These are phyloP conservation scores for Aphanomyces invadans DNA, from an alignment of 352 stramenopile species.

Conservation along the genomic window DNA sequence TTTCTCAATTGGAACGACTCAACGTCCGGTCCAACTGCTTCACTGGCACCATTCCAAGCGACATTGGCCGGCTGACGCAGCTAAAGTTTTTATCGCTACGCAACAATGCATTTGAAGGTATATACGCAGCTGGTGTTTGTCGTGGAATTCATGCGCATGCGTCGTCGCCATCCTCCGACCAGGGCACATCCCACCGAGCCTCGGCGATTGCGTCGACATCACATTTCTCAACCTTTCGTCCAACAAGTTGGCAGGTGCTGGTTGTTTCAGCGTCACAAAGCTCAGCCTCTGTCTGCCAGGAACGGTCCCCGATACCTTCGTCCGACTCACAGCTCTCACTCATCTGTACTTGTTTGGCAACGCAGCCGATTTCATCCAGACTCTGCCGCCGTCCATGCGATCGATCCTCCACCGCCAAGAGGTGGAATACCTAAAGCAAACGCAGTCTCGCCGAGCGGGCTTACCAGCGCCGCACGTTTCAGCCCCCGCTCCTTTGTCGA, in stretches of 20 bases:
- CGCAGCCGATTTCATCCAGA: constrained; percentile 34
- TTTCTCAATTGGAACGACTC: constrained; percentile 59
- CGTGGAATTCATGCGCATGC: no score
- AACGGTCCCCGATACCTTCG: constrained; percentile 46
- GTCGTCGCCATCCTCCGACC: no score
- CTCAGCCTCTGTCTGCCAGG: no score
- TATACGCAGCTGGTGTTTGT: neutral
- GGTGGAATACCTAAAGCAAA: neutral
- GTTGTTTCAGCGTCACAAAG: neutral
- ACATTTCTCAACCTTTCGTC: constrained; percentile 83
- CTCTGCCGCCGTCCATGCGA: neutral
- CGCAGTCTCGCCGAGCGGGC: neutral
- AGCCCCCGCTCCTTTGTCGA: neutral
- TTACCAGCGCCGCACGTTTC: neutral
- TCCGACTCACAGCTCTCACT: constrained; percentile 67
- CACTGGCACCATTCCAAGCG: constrained; percentile 43
- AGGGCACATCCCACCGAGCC: constrained; percentile 53
- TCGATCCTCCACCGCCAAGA: neutral
- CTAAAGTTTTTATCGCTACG: constrained; percentile 79
- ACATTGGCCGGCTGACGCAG: constrained; percentile 56
- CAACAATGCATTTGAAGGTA: constrained; percentile 64
- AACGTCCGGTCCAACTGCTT: constrained; percentile 75
- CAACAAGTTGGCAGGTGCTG: constrained; percentile 56
- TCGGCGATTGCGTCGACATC: constrained; percentile 62
- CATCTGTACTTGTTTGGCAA: constrained; percentile 87